Conservation (phyloP, 192 early-diverging fungal genomes). For the Chytriomyces sp. region DNA sequence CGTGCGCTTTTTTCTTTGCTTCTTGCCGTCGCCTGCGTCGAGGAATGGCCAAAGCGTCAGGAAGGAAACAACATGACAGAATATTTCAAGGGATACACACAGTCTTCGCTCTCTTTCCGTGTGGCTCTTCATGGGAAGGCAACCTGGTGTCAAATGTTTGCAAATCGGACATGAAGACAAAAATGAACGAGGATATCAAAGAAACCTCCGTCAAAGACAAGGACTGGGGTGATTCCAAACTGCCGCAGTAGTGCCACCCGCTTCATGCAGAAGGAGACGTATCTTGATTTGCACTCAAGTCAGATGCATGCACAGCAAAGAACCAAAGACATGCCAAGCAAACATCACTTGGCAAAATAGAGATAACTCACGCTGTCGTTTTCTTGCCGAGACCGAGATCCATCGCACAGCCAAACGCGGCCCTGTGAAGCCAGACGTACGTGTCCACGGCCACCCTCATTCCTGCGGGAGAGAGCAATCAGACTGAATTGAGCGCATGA, state of each 20-base stretch:
- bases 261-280: conserved; percentile 81
- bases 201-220: conserved; percentile 95
- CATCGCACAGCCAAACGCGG: conserved; percentile 81
- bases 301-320: too few species aligned
- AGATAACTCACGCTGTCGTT: conserved; percentile 66
- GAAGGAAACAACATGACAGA: not conserved
- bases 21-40: conserved; percentile 62
- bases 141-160: conserved; percentile 15
- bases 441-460: conserved; percentile 82
- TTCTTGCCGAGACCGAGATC: conserved; percentile 74
- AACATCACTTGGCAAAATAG: not conserved
- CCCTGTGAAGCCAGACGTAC: conserved; percentile 95
- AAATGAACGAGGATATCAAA: not conserved
- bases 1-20: conserved; percentile 59
- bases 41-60: not conserved
- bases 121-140: conserved; percentile 77
- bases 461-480: not conserved
- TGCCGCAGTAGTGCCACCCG: conserved; percentile 75
- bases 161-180: not conserved
- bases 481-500: too few species aligned
- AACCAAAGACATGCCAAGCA: too few species aligned
- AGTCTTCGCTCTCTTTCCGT: conserved; percentile 72
- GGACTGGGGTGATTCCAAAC: conserved; percentile 72
- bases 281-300: conserved; percentile 55
- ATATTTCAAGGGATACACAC: conserved; percentile 34